A percentile compares a stretch with the other conserved stretches of the same genome.
Evolutionary conservation across 345 rosid genomes (phyloP).

Genomic region (Syzygium aromaticum): DNA sequence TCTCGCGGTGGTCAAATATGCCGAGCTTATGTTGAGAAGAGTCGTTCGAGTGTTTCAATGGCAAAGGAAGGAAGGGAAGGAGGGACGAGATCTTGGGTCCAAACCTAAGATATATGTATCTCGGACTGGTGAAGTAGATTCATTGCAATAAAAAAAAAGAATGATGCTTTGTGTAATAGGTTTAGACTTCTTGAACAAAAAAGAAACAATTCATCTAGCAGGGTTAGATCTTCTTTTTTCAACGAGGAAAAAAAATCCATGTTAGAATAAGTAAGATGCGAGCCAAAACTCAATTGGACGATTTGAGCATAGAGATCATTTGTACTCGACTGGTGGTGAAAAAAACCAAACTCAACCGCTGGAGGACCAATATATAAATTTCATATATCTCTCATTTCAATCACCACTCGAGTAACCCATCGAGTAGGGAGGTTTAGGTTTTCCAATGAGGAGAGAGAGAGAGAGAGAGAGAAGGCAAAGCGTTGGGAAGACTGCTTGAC

Average conservation of each 20-base stretch:
- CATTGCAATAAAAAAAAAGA: neutral
- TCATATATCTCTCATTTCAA: neutral
- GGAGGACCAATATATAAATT: neutral
- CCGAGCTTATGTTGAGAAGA: neutral
- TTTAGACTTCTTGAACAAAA: neutral
- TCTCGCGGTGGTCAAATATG: neutral
- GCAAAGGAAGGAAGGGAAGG: neutral
- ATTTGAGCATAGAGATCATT: neutral
- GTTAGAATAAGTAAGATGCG: neutral
- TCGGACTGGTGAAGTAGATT: neutral
- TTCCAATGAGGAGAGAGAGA: neutral
- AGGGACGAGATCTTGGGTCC: neutral
- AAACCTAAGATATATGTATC: neutral
- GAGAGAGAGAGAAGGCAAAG: neutral
- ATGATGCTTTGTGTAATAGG: neutral
- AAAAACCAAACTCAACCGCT: neutral
- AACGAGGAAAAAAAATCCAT: neutral
- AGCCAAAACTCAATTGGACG: neutral
- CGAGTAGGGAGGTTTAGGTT: neutral
- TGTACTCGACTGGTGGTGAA: neutral
- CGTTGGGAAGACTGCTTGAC: conserved; percentile 16
- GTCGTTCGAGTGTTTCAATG: neutral
- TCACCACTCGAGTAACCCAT: neutral
- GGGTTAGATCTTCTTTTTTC: neutral
- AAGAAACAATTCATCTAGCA: neutral